Evolutionary conservation across 805 yeast species (phyloP).

Genomic region (Metschnikowia proteae): DNA sequence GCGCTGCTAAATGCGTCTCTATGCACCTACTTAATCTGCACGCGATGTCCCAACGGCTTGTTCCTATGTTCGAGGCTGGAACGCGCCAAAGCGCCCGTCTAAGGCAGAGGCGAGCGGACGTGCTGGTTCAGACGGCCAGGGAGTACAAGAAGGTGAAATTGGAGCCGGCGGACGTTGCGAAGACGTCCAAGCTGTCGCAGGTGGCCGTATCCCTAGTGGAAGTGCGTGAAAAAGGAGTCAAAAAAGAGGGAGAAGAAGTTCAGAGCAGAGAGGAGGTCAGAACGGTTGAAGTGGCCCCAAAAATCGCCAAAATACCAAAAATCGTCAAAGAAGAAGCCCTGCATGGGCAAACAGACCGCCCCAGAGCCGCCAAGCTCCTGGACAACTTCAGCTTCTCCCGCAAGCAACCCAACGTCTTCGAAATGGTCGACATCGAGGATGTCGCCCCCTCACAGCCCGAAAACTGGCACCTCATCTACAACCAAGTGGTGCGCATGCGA

Average conservation of each 20-base stretch:
- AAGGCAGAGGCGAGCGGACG: not conserved
- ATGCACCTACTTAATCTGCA: not conserved
- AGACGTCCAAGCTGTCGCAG: not conserved
- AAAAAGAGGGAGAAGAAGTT: no score
- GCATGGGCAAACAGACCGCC: not conserved
- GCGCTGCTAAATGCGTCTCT: not conserved
- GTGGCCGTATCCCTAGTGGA: not conserved
- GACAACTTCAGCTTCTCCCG: conserved; percentile 1
- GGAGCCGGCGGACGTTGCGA: not conserved
- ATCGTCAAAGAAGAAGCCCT: not conserved
- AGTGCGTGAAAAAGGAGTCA: not conserved
- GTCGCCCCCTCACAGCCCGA: conserved; percentile 12
- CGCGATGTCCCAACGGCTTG: not conserved
- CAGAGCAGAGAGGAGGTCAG: no score
- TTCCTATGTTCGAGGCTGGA: not conserved
- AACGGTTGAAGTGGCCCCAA: no score
- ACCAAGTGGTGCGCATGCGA: conserved; percentile 65
- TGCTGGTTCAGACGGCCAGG: not conserved
- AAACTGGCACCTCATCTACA: conserved; percentile 55
- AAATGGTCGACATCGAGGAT: conserved; percentile 8
- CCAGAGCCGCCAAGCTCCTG: conserved; percentile 1
- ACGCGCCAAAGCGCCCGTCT: not conserved
- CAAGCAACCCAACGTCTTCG: conserved; percentile 12
- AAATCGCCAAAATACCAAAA: no score
- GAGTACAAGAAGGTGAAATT: not conserved